phyloP scores from a whole-genome alignment of 163 green algal species.

The Dunaliella salina region DNA sequence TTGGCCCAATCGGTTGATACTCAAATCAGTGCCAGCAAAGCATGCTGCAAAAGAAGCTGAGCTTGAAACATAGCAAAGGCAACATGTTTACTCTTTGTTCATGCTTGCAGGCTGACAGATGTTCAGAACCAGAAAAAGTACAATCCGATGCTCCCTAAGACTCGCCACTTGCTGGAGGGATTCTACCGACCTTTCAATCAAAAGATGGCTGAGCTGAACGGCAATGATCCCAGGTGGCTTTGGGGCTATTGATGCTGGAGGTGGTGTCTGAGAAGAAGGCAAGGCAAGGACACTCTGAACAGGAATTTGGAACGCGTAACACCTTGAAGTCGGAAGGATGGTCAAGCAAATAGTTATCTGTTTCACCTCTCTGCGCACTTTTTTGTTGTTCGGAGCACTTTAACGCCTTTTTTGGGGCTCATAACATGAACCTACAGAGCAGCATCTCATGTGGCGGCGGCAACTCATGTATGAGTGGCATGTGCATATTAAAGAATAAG shows the following conservation, averaged over 20 bases:
- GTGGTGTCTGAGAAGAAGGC: no score
- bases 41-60: no score
- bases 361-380: no score
- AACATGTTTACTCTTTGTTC: no score
- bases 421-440: not conserved
- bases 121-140: not conserved
- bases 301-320: not conserved
- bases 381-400: not conserved
- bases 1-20: no score
- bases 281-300: not conserved
- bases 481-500: no score
- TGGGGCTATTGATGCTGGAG: constrained; percentile 3
- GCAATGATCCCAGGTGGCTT: not conserved
- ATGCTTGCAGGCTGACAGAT: not conserved
- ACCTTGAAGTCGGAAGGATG: not conserved
- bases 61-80: no score
- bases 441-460: no score
- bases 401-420: not conserved
- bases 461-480: no score
- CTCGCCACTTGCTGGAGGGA: constrained; percentile 2
- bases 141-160: not conserved
- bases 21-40: no score
- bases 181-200: constrained; percentile 19
- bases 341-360: no score
- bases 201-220: constrained; percentile 12